phyloP scores from a whole-genome alignment of 139 green algal genomes.

The Trebouxia sp. region DNA sequence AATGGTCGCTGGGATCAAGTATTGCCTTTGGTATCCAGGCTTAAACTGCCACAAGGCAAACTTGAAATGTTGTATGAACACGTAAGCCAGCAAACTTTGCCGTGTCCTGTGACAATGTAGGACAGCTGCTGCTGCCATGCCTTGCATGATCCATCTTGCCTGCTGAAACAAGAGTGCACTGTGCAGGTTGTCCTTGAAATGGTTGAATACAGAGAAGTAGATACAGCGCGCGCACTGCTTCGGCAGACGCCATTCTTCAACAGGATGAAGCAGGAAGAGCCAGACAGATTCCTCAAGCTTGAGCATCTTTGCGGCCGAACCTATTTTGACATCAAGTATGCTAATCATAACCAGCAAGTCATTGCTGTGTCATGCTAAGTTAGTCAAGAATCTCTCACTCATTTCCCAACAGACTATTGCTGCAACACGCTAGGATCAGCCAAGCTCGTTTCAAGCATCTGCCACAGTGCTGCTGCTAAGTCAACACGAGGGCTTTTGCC shows the following conservation, averaged over 20 bases:
- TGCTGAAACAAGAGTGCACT: not conserved
- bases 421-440: too few species aligned
- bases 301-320: conserved; percentile 77
- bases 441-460: too few species aligned
- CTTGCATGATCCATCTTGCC: not conserved
- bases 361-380: too few species aligned
- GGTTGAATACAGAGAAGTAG: conserved; percentile 91
- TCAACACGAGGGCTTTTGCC: too few species aligned
- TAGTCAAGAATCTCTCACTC: too few species aligned
- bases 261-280: conserved; percentile 82
- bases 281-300: conserved; percentile 81
- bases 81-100: conserved; percentile 45
- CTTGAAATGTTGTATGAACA: conserved; percentile 96
- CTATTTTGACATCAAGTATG: conserved; percentile 76
- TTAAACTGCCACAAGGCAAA: conserved; percentile 87
- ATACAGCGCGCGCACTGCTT: conserved; percentile 90
- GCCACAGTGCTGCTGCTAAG: too few species aligned
- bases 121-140: too few species aligned
- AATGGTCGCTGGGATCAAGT: conserved; percentile 90
- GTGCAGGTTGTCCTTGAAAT: conserved; percentile 93
- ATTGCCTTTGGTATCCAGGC: conserved; percentile 77
- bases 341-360: too few species aligned
- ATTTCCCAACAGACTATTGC: too few species aligned
- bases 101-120: too few species aligned
- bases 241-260: conserved; percentile 84